Base-by-base conservation (phyloP, 768 basidiomycete genomes). In the Postia placenta region DNA sequence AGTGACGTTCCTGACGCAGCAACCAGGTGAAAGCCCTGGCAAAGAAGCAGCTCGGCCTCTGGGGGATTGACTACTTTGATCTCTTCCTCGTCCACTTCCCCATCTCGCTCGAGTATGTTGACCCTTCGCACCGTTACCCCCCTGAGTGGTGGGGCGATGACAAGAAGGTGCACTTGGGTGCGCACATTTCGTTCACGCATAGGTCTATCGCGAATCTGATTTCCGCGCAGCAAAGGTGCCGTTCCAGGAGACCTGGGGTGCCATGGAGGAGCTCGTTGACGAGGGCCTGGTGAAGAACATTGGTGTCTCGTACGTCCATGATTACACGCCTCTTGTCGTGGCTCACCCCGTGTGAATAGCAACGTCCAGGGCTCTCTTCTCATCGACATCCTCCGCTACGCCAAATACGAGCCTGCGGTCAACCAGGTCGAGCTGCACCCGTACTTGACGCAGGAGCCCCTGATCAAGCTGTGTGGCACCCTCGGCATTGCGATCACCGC, bases 41-140 rank as follows among this genome's bases (percentile, higher is more conserved):
- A 35, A 78, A 76, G 62, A 73, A 72, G 67, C 89, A 92, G 59
- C 80, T 95, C 17, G 69, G 68, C 4, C 75, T 80, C 58, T 95
- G 92, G 92, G 87, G 87, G 23, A 70, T 94, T 38, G 85, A 87
- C 22, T 90, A 87, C 65, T 89, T 89, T 61, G 87, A 90, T 58
- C 69, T 90, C 41, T 89, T 79, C 74, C 69, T 87, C 36, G 71
- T 93, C 44, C 92, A 94, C 66, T 93, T 93, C 76, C 92, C 92
- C 19, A 73, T 93, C 55, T 69, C 91, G 24, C 72, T 95, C 55
- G 62, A 81, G 64, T 91, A 92, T 58, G 86, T 93, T 45, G 85
- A 90, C 61, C 85, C 86, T 38, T 60, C 63, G 19, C 78, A 81
- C 59, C 78, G 80, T 53, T 92, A 88, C 66, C 90, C 92, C 37